Evolutionary conservation across 768 basidiomycete species (phyloP).

Genomic region (Russula abietina): DNA sequence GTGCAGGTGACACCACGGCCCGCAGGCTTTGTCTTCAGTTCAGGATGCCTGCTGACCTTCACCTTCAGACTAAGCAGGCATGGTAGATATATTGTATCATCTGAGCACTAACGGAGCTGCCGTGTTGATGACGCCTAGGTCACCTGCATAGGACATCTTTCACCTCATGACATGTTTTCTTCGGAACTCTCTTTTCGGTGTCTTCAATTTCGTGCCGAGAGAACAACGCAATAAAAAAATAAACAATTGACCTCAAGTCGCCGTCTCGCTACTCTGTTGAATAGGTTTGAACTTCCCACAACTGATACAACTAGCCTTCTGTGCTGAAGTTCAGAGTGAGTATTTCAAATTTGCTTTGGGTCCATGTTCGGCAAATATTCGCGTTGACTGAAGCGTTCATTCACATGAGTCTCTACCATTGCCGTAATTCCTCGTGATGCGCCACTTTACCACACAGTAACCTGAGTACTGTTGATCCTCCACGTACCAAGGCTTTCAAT

Average conservation of each 20-base stretch:
- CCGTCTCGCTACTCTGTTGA: not conserved
- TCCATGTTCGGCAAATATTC: not conserved
- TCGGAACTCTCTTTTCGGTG: not conserved
- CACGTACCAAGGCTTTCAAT: not conserved
- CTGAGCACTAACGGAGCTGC: not conserved
- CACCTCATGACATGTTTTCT: not conserved
- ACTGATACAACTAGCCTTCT: not conserved
- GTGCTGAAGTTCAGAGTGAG: not conserved
- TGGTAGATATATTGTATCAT: constrained; percentile 1
- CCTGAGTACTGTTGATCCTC: not conserved
- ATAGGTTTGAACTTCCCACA: not conserved
- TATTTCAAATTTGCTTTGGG: not conserved
- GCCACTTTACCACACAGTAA: not conserved
- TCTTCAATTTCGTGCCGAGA: not conserved
- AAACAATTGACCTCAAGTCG: not conserved
- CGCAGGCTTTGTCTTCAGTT: not conserved
- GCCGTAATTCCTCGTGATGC: not conserved
- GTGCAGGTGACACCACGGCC: not conserved
- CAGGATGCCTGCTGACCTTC: not conserved
- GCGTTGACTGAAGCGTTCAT: no score
- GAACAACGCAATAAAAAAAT: no score
- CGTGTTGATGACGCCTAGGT: constrained; percentile 9
- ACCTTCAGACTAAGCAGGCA: not conserved
- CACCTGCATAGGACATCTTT: constrained; percentile 14
- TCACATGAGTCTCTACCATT: not conserved